Evolutionary conservation across 2,329 filamentous ascomycete species (phyloP), one percentile per base, ranked within the genome.

Genomic region (Thermoascus crustaceus): DNA sequence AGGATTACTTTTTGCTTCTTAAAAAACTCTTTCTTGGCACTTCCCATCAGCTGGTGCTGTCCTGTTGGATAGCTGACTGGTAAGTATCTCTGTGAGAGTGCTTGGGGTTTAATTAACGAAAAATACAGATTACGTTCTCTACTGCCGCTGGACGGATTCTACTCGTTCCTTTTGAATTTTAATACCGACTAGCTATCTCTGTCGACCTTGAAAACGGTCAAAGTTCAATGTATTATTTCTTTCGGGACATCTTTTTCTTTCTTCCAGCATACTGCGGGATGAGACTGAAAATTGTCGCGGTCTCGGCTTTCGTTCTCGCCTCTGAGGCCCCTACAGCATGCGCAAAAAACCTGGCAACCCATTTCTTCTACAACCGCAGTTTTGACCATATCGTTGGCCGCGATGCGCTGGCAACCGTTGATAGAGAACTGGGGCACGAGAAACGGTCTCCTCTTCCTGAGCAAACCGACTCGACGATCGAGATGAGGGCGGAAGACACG

Each of bases 141-240:
- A n/a, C n/a, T 29, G 26, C 26, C 26, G 26, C 26, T 29, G 26
- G 26, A 14, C 26, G 26, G 26, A 29, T 29, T 29, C 9, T 29
- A 9, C 9, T 29, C 14, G 26, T 16, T 17, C 18, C 14, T 29
- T 16, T n/a, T n/a, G n/a, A n/a, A n/a, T 29, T 29, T 29, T 29
- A 10, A 17, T 6, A 17, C 5, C 26, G 13, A 13, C 26, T 29
- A 13, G 18, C 26, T 7, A 16, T 10, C 14, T 5, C 7, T 17
- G 16, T 29, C 16, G 18, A 16, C 18, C 11, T 16, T 29, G 26
- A 10, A 9, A 7, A 10, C 8, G 13, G n/a, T 14, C 9, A 5
- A 29, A 17, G 13, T 16, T 9, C 14, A 29, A 8, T 14, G 13
- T 5, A 17, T 16, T 9, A 8, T 18, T 29, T 4, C n/a, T 9